phyloP scores from a whole-genome alignment of 805 yeast genomes.

The Candida quercuum region DNA sequence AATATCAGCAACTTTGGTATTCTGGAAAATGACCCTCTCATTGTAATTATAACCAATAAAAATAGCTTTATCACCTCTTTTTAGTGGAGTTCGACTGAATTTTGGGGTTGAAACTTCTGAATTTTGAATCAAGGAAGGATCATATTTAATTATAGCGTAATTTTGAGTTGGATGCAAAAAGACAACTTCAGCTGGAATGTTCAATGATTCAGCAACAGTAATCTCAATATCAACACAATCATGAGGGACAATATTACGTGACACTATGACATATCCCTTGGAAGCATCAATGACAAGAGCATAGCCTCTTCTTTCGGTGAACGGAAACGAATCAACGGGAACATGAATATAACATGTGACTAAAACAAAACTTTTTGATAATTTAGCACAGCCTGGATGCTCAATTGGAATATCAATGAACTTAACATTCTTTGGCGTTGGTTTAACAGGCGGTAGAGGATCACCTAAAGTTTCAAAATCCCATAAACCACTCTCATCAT shows the following conservation, averaged over 20 bases:
- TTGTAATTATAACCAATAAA: conserved; percentile 78
- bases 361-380: conserved; percentile 66
- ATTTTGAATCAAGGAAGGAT: conserved; percentile 61
- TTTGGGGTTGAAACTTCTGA: conserved; percentile 66
- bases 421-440: conserved; percentile 56
- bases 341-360: conserved; percentile 62
- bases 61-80: conserved; percentile 70
- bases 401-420: conserved; percentile 65
- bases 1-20: conserved; percentile 72
- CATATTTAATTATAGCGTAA: conserved; percentile 79
- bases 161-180: conserved; percentile 86
- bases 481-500: conserved; percentile 54
- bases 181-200: conserved; percentile 73
- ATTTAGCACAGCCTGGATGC: conserved; percentile 42
- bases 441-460: conserved; percentile 50
- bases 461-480: conserved; percentile 45
- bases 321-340: conserved; percentile 71
- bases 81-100: conserved; percentile 49
- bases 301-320: conserved; percentile 54
- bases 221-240: conserved; percentile 66
- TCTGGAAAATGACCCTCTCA: conserved; percentile 64
- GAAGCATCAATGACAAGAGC: conserved; percentile 81
- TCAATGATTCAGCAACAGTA: conserved; percentile 80
- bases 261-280: conserved; percentile 73
- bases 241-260: conserved; percentile 78